A percentile compares a stretch with the other conserved stretches of the same genome.
phyloP scores from a whole-genome alignment of 192 early-diverging fungal species.

The Pilaira anomala region DNA sequence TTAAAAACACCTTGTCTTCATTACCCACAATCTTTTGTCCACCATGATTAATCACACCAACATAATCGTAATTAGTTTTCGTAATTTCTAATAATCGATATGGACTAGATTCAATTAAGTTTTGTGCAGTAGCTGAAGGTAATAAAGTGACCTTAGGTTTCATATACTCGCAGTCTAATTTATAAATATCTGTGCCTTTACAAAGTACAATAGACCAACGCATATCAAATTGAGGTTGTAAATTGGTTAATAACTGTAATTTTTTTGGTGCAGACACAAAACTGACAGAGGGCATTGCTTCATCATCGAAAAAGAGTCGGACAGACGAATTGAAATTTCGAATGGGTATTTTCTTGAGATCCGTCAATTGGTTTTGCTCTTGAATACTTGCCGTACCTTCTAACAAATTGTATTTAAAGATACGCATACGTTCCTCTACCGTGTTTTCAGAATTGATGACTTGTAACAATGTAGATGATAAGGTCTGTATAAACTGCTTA shows the following conservation, averaged over 20 bases:
- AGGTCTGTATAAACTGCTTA: constrained; percentile 79
- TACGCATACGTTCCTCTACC: constrained; percentile 53
- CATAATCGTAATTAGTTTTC: neutral
- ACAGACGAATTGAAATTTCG: no score
- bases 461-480: constrained; percentile 48
- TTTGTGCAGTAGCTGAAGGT: constrained; percentile 1
- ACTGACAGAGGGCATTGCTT: neutral
- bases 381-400: constrained; percentile 22
- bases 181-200: no score
- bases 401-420: constrained; percentile 50
- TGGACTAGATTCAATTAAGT: neutral
- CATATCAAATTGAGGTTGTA: neutral
- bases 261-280: neutral
- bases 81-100: neutral
- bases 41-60: constrained; percentile 4
- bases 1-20: neutral
- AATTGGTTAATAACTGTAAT: neutral
- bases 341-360: neutral
- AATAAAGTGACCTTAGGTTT: neutral
- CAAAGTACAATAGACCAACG: constrained; percentile 4
- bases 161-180: neutral
- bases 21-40: neutral
- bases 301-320: neutral
- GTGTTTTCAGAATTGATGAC: constrained; percentile 62
- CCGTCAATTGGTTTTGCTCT: neutral